Evolutionary conservation across 164 flowering plant genomes (phyloP).

Genomic region (grape (Vitis vinifera)): ASM3070453v1 NC_081815.1:3380501-3381000

Average conservation of each 20-base stretch:
- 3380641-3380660: conserved; percentile 71
- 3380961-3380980: no score
- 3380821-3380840: conserved; percentile 14
- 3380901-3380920: no score
- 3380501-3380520: conserved; percentile 63
- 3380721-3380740: no score
- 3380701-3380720: no score
- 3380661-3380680: conserved; percentile 75
- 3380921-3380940: neutral
- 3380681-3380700: neutral
- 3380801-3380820: conserved; percentile 39
- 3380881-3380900: no score
- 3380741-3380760: neutral
- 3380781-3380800: conserved; percentile 64
- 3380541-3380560: conserved; percentile 63
- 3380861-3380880: conserved; percentile 52
- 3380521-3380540: conserved; percentile 71
- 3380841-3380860: conserved; percentile 62
- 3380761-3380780: neutral
- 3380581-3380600: conserved; percentile 68
- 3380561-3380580: conserved; percentile 50
- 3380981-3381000: no score
- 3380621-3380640: conserved; percentile 68
- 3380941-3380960: no score
- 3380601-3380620: conserved; percentile 35